Evolutionary conservation across 345 rosid genomes (phyloP).

Genomic region (Eutrema yunnanense): DNA sequence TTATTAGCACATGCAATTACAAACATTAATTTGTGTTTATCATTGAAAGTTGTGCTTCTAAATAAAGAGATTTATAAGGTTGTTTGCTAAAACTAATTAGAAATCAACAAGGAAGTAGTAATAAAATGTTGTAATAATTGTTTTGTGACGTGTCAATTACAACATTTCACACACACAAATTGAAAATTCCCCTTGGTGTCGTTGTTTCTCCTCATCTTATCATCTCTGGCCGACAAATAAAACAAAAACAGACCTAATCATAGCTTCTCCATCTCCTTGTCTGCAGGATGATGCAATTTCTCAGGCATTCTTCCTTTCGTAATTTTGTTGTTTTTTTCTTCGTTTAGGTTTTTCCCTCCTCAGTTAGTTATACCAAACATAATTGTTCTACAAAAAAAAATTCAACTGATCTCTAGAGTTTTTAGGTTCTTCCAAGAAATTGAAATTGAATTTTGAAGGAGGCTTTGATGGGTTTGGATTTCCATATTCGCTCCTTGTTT

Average conservation of each 20-base stretch:
- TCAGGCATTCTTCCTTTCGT: constrained; percentile 13
- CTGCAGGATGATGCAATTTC: constrained; percentile 22
- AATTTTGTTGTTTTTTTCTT: not conserved
- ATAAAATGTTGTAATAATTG: constrained; percentile 16
- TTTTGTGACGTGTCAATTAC: constrained; percentile 17
- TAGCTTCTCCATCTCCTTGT: constrained; percentile 23
- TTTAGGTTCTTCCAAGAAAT: constrained; percentile 12
- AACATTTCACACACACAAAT: constrained; percentile 7
- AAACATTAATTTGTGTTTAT: not conserved
- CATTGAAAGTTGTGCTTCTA: not conserved
- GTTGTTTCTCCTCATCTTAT: constrained; percentile 9
- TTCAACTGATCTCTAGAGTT: too few relatives aligned
- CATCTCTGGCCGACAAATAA: constrained; percentile 27
- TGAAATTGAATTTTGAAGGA: not conserved
- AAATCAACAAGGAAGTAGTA: constrained; percentile 2
- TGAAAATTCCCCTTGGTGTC: not conserved
- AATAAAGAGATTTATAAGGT: not conserved
- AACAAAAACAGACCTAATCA: constrained; percentile 19
- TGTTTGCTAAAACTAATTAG: not conserved
- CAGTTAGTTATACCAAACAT: not conserved
- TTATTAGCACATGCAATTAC: not conserved
- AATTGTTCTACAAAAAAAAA: too few relatives aligned
- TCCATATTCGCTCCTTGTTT: not conserved
- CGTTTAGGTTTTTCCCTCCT: constrained; percentile 4
- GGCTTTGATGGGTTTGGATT: constrained; percentile 11